phyloP scores from a whole-genome alignment of 345 rosid species.

The Eutrema japonicum region DNA sequence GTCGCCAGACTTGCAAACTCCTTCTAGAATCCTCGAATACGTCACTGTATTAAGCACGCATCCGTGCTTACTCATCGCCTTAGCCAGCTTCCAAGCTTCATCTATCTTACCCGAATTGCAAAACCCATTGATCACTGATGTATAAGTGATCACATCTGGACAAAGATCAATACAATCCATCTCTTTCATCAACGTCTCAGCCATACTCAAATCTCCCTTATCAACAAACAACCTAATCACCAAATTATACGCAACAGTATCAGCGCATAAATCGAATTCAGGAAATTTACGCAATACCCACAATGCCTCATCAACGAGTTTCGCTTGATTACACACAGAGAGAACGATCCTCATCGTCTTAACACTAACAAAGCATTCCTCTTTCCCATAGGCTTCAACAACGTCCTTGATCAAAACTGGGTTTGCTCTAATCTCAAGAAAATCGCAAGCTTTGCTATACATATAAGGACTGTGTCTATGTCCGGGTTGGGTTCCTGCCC shows the following conservation, averaged over 20 bases:
- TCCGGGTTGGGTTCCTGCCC: constrained; percentile 74
- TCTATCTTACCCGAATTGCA: constrained; percentile 61
- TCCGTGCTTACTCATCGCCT: constrained; percentile 58
- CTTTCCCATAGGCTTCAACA: constrained; percentile 57
- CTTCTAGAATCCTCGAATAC: constrained; percentile 72
- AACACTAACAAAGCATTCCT: constrained; percentile 57
- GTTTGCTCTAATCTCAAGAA: constrained; percentile 56
- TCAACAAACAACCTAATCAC: constrained; percentile 74
- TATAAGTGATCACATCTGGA: constrained; percentile 68
- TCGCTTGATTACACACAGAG: constrained; percentile 68
- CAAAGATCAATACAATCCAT: constrained; percentile 66
- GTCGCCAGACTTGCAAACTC: constrained; percentile 60
- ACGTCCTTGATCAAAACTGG: constrained; percentile 56
- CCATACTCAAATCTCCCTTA: constrained; percentile 62
- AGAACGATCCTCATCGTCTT: constrained; percentile 65
- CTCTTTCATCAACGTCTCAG: constrained; percentile 64
- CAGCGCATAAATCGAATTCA: constrained; percentile 58
- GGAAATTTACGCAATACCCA: constrained; percentile 68
- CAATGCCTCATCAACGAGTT: constrained; percentile 69
- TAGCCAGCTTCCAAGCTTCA: constrained; percentile 65
- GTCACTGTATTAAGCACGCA: constrained; percentile 64
- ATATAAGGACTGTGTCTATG: constrained; percentile 67
- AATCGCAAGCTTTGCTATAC: constrained; percentile 67
- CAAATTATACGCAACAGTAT: constrained; percentile 56
- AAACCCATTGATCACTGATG: constrained; percentile 71